Base-by-base conservation (phyloP, 2,329 filamentous ascomycete genomes). In the Mycosphaerella arachidis region DNA sequence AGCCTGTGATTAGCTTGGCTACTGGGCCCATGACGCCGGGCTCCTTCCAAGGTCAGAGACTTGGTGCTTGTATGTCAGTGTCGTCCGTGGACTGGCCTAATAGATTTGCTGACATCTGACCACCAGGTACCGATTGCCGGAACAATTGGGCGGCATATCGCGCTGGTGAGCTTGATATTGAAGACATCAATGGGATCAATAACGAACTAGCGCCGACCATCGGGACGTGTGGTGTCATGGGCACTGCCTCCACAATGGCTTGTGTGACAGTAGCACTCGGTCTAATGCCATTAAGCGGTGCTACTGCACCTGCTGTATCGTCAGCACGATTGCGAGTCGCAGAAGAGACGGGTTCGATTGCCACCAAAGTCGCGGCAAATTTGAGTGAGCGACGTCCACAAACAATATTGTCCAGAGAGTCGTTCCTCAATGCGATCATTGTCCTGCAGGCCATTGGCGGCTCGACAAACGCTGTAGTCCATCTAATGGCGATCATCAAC, bases 1-100 rank as follows among this genome's bases (percentile, higher is more conserved):
- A 90, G 68, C 87, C 87, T 0, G 81, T 89, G 1, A 69, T 91
- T 1, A 87, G 86, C 27, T 76, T 91, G 0, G 82, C 90, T 0
- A 90, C 87, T 0, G 88, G 88, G 0, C 88, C 88, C 0, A 91
- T 91, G 87, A 85, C 90, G 83, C 86, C 88, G 0, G 88, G 88
- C 0, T 88, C 83, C 43, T 82, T 87, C 63, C 78, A 80, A 12
- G 88, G 88, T 0, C 77, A 79, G 1, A 76, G 88, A 0, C 82
- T 91, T 1, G 88, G 88, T 1, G 88, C 88, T 6, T 91, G 46
- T 50, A 7, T 20, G 20, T 50, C 10, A 3, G n/a, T 48, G 16
- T n/a, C 24, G 24, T 24, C 24, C 3, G 24, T 29, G 5, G 24
- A 29, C 20, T 18, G 20, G 46, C 10, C 6, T 50, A 18, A 48